Evolutionary conservation across 2,329 filamentous ascomycete species (phyloP), one percentile per base, ranked within the genome.

Genomic region (Biscogniauxia marginata): DNA sequence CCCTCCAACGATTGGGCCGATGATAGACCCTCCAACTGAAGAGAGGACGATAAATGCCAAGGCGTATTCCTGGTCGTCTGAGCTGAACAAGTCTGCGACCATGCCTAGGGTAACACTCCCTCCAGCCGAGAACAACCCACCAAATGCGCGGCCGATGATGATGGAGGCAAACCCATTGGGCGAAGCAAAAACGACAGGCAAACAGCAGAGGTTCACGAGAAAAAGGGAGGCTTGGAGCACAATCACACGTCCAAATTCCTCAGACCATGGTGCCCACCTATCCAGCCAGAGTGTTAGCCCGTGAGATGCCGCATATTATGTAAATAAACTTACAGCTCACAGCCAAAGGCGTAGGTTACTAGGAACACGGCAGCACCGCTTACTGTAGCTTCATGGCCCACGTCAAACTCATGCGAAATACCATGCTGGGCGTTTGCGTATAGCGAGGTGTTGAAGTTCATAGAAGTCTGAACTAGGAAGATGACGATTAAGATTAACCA

Each of bases 91-190:
- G 60, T 88, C 85, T 2, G 85, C 84, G 2, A 87, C 79, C 72
- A 87, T 84, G 7, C 84, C 85, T 2, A 88, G 71, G 4, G 85
- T 88, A 23, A 88, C 84, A 4, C 83, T 84, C 4, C 85, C 85
- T 52, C 85, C 85, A 4, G 84, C 84, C 2, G 84, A 85, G 4
- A 81, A 86, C 2, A 87, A 71, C 56, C 84, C 85, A 46, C 83
- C 69, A 19, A 71, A 62, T 0, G 73, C 73, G 58, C 81, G 73
- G 52, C 71, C 74, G 5, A 76, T 67, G 2, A 82, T 60, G 19
- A 80, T 72, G 0, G 71, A 73, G 3, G 67, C 75, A 61, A 69
- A 77, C 61, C 45, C 55, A 5, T 71, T 76, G 54, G 64, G 70
- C 13, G 30, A n/a, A 1, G 77, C 73, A 8, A 80, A 58, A 0